Base-by-base conservation (phyloP, 2,329 filamentous ascomycete genomes). In the Ophiostoma quercus region DNA sequence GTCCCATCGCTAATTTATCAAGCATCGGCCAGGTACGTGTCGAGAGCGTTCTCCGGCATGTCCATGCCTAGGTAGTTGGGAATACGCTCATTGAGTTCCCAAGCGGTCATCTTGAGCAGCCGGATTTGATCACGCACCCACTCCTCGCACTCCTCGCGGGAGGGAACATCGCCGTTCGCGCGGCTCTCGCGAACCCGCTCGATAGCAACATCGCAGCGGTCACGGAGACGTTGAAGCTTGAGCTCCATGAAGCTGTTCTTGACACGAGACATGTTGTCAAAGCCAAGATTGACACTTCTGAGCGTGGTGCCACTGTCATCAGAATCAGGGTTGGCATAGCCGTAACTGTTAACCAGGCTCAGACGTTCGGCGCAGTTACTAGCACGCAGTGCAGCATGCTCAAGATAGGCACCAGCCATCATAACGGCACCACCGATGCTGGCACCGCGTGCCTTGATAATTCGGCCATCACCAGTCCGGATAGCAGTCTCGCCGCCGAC, bases 311-410 rank as follows among this genome's bases (percentile, higher is more conserved):
- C 72, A 2, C 65, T 71, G 47, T 73, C 72, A 25, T 71, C 70
- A 1, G 69, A 65, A 47, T 73, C 69, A 0, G 72, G 72, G 66
- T 73, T 69, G 11, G 69, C 72, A 32, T 71, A 73, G 32, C 60
- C 70, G n/a, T 71, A 73, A 66, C 72, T 73, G 60, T 71, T 73
- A 12, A 73, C 72, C 32, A 71, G 62, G 65, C 70, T 67, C 5
- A 73, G 68, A 11, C 72, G 72, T 66, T 73, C 72, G 6, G 71
- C 67, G 16, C 71, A 71, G 66, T 73, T 73, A 60, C 65, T 73
- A 19, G 72, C 72, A 14, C 72, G 72, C 66, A 73, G 51, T 1
- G 72, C 72, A 6, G 72, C 72, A 19, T 73, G 72, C 54, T 70
- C 70, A 1, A 71, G 66, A 16, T 73, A 51, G 1, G 72, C 72